These are phyloP conservation scores for Xanthoceras sorbifolium DNA, from an alignment of 345 rosid genomes.

Conservation along the genomic window DNA sequence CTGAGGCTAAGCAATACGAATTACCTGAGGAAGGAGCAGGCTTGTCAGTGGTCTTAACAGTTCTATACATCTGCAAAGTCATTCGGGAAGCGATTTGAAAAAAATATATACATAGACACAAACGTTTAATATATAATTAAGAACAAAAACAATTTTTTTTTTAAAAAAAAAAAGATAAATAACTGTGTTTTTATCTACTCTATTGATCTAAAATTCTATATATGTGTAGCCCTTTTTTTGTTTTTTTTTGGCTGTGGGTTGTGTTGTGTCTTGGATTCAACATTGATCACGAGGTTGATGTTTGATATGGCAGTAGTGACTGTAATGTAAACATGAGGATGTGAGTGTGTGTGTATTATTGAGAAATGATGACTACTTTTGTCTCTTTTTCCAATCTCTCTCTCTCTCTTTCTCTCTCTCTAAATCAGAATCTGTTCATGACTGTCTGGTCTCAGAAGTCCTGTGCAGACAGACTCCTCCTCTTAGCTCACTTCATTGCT, in stretches of 20 bases:
- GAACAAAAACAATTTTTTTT: not conserved
- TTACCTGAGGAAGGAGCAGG: constrained; percentile 87
- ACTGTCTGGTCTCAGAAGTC: constrained; percentile 44
- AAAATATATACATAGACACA: not conserved
- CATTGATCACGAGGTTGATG: constrained; percentile 70
- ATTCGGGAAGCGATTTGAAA: constrained; percentile 8
- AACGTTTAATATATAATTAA: constrained; percentile 5
- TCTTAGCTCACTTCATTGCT: constrained; percentile 27
- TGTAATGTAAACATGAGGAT: not conserved
- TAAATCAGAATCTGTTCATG: constrained; percentile 33
- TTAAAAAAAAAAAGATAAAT: not conserved
- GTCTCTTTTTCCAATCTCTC: constrained; percentile 33
- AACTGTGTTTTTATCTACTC: not conserved
- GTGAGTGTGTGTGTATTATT: constrained; percentile 43
- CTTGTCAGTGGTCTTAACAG: constrained; percentile 86
- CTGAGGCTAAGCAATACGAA: constrained; percentile 33
- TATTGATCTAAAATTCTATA: not conserved
- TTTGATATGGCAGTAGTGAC: constrained; percentile 53
- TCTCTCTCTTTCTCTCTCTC: constrained; percentile 25
- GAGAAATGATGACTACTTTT: constrained; percentile 79
- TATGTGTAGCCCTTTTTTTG: constrained; percentile 13
- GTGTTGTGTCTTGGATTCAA: constrained; percentile 31
- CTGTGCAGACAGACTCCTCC: constrained; percentile 20
- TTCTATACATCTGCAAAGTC: constrained; percentile 79
- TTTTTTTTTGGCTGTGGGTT: constrained; percentile 18